Evolutionary conservation across 352 stramenopile species (phyloP), one percentile per base, ranked within the genome.

Genomic region (Sclerospora graminicola): DNA sequence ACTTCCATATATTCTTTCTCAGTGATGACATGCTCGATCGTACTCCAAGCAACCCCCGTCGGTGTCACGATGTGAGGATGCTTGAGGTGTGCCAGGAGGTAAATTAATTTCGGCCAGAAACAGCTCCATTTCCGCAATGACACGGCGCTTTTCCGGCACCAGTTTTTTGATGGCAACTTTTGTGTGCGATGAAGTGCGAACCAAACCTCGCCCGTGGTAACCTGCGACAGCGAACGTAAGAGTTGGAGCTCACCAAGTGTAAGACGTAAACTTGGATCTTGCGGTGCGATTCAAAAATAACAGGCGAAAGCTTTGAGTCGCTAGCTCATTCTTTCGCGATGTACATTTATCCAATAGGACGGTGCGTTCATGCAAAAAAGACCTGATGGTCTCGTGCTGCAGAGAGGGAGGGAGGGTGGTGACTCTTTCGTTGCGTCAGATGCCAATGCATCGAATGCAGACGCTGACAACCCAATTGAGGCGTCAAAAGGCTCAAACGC

Each of bases 81-180:
- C 34, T 75, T 66, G 6, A 90, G 57, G 42, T 83, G 69, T 7
- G 66, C 64, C 39, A 88, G 60, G 50, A 90, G 59, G 48, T 87
- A 86, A 26, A 85, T n/a, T n/a, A n/a, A n/a, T 71, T 28, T 92
- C 75, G 15, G 63, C 71, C 6, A 84, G 65, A 45, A 89, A 87
- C 48, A 80, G 69, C 51, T 82, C 68, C 41, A 83, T 84, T 31
- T 79, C 66, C n/a, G 61, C 72, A 7, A 81, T 34, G 10, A 75
- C 45, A 10, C 67, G 59, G 11, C 74, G 61, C 35, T 82, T 79
- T 30, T 59, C 52, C 7, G 64, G 52, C 11, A 78, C 32, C 34
- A 90, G 44, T 51, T 88, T 71, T 52, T 88, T 90, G 9, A 88
- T 60, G 0, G 73, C 79, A 0, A 87, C 71, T 9, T 73, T 54